Evolutionary conservation across 208 protist species (phyloP).

Genomic region (Trypanosoma cruzi): DNA sequence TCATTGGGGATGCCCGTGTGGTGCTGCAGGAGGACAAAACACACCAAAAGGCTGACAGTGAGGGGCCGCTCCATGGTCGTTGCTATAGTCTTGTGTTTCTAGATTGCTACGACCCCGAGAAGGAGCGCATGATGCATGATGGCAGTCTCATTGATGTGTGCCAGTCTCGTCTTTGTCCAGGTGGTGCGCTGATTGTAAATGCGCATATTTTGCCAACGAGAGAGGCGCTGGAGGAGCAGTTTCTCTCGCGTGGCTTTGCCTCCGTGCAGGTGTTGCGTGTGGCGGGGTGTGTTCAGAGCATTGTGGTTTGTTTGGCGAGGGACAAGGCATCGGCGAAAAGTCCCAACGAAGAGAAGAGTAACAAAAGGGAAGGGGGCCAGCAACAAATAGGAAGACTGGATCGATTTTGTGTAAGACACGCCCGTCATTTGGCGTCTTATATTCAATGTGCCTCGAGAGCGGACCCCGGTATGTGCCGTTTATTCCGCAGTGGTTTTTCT

Average conservation of each 20-base stretch:
- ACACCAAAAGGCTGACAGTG: neutral
- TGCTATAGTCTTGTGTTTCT: conserved; percentile 78
- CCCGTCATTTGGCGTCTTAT: conserved; percentile 3
- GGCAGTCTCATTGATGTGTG: conserved; percentile 56
- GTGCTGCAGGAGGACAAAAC: conserved; percentile 33
- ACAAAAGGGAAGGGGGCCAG: neutral
- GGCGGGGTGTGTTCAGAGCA: conserved; percentile 55
- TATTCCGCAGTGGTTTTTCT: conserved; percentile 16
- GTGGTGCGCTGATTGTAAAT: conserved; percentile 72
- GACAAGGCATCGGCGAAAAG: neutral
- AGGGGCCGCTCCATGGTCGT: neutral
- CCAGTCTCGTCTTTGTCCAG: conserved; percentile 43
- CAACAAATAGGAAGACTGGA: neutral
- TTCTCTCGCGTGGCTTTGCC: conserved; percentile 51
- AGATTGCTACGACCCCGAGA: conserved; percentile 82
- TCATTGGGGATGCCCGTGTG: conserved; percentile 48
- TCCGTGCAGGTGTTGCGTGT: conserved; percentile 75
- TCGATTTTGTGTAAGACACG: conserved; percentile 16
- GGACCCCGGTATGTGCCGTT: neutral
- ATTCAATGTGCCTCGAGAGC: neutral
- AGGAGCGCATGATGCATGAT: conserved; percentile 77
- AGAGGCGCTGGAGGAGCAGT: conserved; percentile 33
- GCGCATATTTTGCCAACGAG: conserved; percentile 61
- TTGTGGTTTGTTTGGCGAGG: conserved; percentile 46
- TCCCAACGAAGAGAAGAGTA: neutral